Evolutionary conservation across 371 early-diverging fungal genomes (phyloP), one percentile per base, ranked within the genome.

Genomic region (Funneliformis caledonium): DNA sequence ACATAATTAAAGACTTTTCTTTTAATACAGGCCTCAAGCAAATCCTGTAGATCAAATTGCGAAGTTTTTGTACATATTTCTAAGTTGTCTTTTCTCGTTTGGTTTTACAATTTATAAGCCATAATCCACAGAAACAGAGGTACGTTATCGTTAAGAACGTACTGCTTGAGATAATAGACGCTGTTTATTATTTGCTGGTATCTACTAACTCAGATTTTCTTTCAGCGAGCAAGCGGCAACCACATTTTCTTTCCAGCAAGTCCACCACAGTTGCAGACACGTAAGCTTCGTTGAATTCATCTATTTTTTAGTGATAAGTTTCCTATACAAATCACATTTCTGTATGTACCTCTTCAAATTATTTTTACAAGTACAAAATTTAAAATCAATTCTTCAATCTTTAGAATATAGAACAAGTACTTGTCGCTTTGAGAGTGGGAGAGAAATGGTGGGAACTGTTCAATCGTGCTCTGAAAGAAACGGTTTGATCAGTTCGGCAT

Each of bases 1-100:
- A 61, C 62, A 61, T n/a, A 61, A 61, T 61, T 61, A 9, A 61
- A 61, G 7, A 61, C n/a, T 61, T 61, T 61, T n/a, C 62, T n/a
- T 61, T 10, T 61, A 3, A 61, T n/a, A 16, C 62, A 61, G 1
- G 62, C 62, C 62, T 61, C n/a, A 61, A 2, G 62, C 1, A 61
- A 61, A 19, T 61, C 62, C 31, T 16, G 62, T 61, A n/a, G 62
- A n/a, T 61, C 62, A 61, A 61, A 61, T n/a, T 61, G 4, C 2
- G 62, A n/a, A 61, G 1, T 61, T 9, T 4, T 19, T 61, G 19
- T 61, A 61, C 22, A n/a, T 61, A n/a, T 61, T 11, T 61, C n/a
- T 61, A 61, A 61, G 61, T 61, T 61, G 4, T 26, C 22, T 61
- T 4, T 22, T 61, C 62, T 61, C 62, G 19, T 61, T 19, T 61